Evolutionary conservation across 805 yeast genomes (phyloP), one percentile per base, ranked within the genome.

Genomic region (Saccharomycopsis schoenii): DNA sequence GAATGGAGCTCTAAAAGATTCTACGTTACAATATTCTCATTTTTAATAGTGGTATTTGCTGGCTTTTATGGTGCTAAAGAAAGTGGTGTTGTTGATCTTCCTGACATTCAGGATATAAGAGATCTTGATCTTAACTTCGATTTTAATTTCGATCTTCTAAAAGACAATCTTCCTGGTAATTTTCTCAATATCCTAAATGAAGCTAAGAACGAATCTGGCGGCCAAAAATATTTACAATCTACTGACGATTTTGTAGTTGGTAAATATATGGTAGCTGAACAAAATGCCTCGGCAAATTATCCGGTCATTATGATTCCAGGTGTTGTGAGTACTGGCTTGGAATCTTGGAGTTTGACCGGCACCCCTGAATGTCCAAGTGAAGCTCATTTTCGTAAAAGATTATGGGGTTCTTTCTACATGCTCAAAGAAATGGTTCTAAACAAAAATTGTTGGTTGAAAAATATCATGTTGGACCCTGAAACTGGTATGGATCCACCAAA

Each of bases 331-430:
- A 92, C 98, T 0, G 97, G 97, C 3, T 77, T 94, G 42, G 99
- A 94, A 72, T 85, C 91, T 57, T 94, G 99, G 99, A 86, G 96
- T 0, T 76, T 89, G 1, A 80, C 76, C 40, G 91, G 91, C 11
- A 80, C 86, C 4, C 81, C 76, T 1, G 94, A 85, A 6, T 94
- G 99, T 71, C 94, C 96, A 3, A 81, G 90, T 43, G 82, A 85
- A 62, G 79, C 84, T 10, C 96, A 93, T 72, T 94, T 93, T 74
- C 79, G 99, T 58, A 92, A 91, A 69, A 77, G 98, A 66, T 72
- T 94, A 61, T 94, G 99, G 99, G 99, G 99, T 0, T 89, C 97
- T 0, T 92, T 91, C 76, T 91, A 89, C 70, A 94, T 94, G 99
- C 74, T 94, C 61, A 80, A 88, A 66, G 85, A 96, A 2, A 93